Evolutionary conservation across 805 yeast genomes (phyloP), one percentile per base, ranked within the genome.

Genomic region (Myxozyma sirexii): DNA sequence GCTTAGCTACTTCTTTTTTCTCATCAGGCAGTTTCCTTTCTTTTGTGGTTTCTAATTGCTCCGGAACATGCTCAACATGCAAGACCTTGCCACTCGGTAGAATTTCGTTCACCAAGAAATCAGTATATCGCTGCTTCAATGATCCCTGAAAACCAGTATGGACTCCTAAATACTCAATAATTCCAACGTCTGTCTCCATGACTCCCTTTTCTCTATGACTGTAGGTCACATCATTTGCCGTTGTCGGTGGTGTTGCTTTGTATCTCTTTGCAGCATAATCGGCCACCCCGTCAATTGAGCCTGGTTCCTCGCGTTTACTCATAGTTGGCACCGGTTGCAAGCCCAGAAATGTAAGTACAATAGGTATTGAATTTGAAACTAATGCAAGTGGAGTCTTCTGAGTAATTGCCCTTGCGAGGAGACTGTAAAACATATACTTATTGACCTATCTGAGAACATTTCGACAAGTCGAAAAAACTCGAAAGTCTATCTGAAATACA

Each of bases 71-170:
- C 8, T 75, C 71, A 62, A 94, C 77, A 71, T 86, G 92, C 12
- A 92, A 81, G 1, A 91, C 96, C 1, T 82, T 74, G 0, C 89
- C 96, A 23, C 82, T 75, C 31, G 75, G 67, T 61, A 80, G 87
- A 57, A 94, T 87, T 73, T 94, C 99, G 73, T 91, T 90, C 46
- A 94, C 99, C 70, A 90, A 80, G 72, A 94, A 94, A 72, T 94
- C 99, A 12, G 96, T 86, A 74, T 59, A 65, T 33, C 97, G 79
- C 70, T 89, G 96, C 73, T 94, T 94, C 68, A 94, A 78, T 13
- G 81, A 79, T 1, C 98, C 99, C 17, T 73, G 72, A 64, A 94
- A 90, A 2, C 97, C 96, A 8, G 78, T 68, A 3, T 76, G 79
- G 1, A 77, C 71, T 49, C 84, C 82, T 37, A 90, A 74, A 68